These are phyloP conservation scores for Penicillium mononematosum DNA, from an alignment of 495 filamentous ascomycete species.

Conservation along the genomic window DNA sequence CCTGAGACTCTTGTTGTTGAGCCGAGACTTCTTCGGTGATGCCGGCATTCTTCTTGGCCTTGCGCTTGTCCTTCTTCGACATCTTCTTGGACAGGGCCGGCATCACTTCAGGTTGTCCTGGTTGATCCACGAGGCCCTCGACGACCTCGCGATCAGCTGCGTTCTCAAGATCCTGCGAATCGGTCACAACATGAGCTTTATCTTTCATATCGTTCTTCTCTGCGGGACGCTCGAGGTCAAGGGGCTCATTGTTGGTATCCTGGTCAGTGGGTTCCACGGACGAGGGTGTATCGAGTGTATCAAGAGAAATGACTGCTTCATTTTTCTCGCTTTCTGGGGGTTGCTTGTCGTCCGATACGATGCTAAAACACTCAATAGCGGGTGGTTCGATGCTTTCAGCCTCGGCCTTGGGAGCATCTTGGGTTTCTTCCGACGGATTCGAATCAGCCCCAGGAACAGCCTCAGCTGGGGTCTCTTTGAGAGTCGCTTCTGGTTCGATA, in stretches of 20 bases:
- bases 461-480: background rate
- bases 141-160: constrained; percentile 16
- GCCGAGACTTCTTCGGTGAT: constrained; percentile 6
- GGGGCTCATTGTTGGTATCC: background rate
- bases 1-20: constrained; percentile 11
- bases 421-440: background rate
- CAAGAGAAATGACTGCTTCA: constrained; percentile 10
- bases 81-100: constrained; percentile 28
- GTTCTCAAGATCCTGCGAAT: constrained; percentile 14
- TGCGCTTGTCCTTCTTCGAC: constrained; percentile 44
- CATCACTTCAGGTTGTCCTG: constrained; percentile 6
- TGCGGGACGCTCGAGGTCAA: background rate
- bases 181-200: background rate
- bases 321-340: background rate
- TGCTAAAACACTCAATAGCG: background rate
- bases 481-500: background rate
- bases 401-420: constrained; percentile 8
- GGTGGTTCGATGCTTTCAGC: background rate
- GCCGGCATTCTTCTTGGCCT: constrained; percentile 28
- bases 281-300: constrained; percentile 12
- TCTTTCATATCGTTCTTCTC: background rate
- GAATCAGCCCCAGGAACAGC: background rate
- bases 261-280: constrained; percentile 5
- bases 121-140: constrained; percentile 10
- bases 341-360: background rate